phyloP scores from a whole-genome alignment of 495 filamentous ascomycete species.

The Viridothelium virens region DNA sequence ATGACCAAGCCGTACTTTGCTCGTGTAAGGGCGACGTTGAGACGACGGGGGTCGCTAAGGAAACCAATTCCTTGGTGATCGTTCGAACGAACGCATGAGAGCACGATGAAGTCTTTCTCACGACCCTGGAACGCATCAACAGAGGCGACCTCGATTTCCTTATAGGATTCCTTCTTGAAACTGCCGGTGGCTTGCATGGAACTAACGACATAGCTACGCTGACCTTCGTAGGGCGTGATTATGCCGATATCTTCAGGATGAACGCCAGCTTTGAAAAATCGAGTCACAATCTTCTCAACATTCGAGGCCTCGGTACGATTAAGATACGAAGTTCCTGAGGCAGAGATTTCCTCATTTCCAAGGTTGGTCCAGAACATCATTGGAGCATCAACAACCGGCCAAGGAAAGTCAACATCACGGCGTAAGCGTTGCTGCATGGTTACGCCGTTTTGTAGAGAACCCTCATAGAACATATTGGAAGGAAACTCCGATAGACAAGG shows the following conservation, averaged over 20 bases:
- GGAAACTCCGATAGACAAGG: conserved; percentile 96
- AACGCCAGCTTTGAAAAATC: conserved; percentile 99
- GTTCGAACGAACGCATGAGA: conserved; percentile 97
- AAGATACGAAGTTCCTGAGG: conserved; percentile 94
- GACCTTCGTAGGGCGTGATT: conserved; percentile 97
- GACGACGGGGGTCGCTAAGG: conserved; percentile 92
- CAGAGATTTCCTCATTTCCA: conserved; percentile 95
- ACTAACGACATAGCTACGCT: conserved; percentile 95
- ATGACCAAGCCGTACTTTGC: conserved; percentile 95
- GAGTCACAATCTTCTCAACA: conserved; percentile 95
- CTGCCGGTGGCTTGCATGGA: conserved; percentile 97
- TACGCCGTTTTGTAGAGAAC: conserved; percentile 93
- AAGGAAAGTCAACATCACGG: conserved; percentile 94
- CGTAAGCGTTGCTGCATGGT: conserved; percentile 81
- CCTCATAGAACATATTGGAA: conserved; percentile 99
- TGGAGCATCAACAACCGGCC: conserved; percentile 85
- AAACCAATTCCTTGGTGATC: conserved; percentile 99
- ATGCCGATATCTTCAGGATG: conserved; percentile 88
- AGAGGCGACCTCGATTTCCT: conserved; percentile 96
- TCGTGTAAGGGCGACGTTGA: conserved; percentile 97
- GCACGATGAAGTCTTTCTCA: conserved; percentile 98
- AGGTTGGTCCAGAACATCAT: conserved; percentile 99
- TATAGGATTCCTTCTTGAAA: conserved; percentile 98
- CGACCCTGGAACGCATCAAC: conserved; percentile 98
- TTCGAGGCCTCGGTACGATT: conserved; percentile 96